phyloP scores from a whole-genome alignment of 2,329 filamentous ascomycete species.

The Ophiognomonia clavigignenti-juglandacearum region DNA sequence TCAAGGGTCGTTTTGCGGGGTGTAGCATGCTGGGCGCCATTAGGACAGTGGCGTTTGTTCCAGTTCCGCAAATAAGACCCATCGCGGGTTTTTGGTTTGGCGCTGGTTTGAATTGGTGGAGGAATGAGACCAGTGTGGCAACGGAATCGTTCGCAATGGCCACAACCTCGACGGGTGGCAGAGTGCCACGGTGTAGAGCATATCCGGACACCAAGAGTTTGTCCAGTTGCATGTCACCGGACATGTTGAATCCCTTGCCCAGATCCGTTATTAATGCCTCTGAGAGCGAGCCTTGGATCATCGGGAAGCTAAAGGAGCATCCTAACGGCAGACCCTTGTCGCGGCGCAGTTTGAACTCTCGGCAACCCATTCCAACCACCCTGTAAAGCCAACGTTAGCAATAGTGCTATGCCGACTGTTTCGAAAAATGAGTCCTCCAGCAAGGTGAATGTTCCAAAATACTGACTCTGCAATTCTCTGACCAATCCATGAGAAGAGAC shows the following conservation, averaged over 20 bases:
- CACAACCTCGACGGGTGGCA: slow-evolving; percentile 65
- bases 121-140: slow-evolving; percentile 71
- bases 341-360: slow-evolving; percentile 34
- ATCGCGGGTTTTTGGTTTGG: slow-evolving; percentile 64
- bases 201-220: slow-evolving; percentile 57
- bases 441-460: too few species aligned
- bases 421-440: too few species aligned
- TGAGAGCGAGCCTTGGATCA: slow-evolving; percentile 58
- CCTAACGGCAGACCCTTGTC: slow-evolving; percentile 54
- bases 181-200: slow-evolving; percentile 35
- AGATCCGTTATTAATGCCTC: slow-evolving; percentile 62
- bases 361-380: slow-evolving; percentile 59
- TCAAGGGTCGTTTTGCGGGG: slow-evolving; percentile 52
- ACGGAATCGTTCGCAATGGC: slow-evolving; percentile 82
- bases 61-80: slow-evolving; percentile 78
- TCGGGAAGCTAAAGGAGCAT: slow-evolving; percentile 68
- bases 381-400: too few species aligned
- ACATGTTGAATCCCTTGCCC: slow-evolving; percentile 66
- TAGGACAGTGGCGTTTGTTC: slow-evolving; percentile 75
- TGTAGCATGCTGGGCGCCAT: slow-evolving; percentile 60
- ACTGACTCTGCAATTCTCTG: slow-evolving; percentile 67
- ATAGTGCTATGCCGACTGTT: too few species aligned
- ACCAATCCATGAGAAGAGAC: slow-evolving; percentile 78
- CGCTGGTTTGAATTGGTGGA: slow-evolving; percentile 62
- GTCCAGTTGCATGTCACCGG: slow-evolving; percentile 55